These are phyloP conservation scores for Sugiyamaella chiloensis DNA, from an alignment of 805 yeast genomes.

Conservation along the genomic window DNA sequence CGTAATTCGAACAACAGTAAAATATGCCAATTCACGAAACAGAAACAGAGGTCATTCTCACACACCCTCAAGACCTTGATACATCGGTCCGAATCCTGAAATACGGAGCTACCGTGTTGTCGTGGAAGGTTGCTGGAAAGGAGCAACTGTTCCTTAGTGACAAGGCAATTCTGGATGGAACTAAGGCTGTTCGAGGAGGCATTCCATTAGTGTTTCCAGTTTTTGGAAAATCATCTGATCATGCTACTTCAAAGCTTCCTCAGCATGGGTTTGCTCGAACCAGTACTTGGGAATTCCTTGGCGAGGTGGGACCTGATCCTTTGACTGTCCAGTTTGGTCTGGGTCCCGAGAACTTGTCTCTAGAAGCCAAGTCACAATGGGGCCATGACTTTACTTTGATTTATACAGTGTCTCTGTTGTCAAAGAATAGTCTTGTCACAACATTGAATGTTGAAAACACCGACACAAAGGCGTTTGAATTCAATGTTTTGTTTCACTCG, in stretches of 20 bases:
- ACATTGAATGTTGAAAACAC: constrained; percentile 73
- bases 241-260: constrained; percentile 64
- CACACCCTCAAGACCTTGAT: constrained; percentile 47
- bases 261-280: constrained; percentile 97
- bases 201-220: constrained; percentile 94
- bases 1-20: no score
- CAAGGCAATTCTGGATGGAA: constrained; percentile 78
- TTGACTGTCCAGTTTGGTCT: constrained; percentile 88
- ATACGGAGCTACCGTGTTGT: constrained; percentile 83
- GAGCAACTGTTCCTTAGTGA: constrained; percentile 76
- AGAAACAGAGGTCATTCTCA: constrained; percentile 57
- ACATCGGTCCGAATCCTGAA: constrained; percentile 69
- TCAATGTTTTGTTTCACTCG: constrained; percentile 95
- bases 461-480: constrained; percentile 63
- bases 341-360: constrained; percentile 76
- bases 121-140: constrained; percentile 69
- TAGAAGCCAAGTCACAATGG: constrained; percentile 59
- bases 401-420: constrained; percentile 60
- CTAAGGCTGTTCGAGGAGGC: constrained; percentile 95
- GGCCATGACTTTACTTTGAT: constrained; percentile 74
- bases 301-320: constrained; percentile 67
- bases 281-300: constrained; percentile 90
- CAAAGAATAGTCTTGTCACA: constrained; percentile 53
- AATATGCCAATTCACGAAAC: constrained; percentile 72
- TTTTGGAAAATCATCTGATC: constrained; percentile 60